Evolutionary conservation across 78 protist genomes (phyloP), one percentile per base, ranked within the genome.

Genomic region (Cyanophora paradoxa): DNA sequence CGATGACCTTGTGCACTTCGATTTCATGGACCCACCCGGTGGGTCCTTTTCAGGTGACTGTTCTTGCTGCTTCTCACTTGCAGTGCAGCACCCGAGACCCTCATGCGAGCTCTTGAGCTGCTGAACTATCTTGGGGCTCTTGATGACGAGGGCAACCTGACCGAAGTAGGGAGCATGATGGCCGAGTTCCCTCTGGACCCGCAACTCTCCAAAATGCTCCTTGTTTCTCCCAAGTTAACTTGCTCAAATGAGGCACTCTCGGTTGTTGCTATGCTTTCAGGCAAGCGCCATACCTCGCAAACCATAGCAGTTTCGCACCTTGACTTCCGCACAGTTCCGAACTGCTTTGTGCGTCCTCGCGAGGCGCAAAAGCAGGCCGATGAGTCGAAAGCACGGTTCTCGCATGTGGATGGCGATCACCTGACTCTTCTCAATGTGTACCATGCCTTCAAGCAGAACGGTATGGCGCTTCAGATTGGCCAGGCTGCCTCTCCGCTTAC

Each of bases 11-110:
- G 98, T 97, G 36, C 88, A 88, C 78, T 91, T 97, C 50, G 99
- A 97, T 71, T 97, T 91, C 54, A 95, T 97, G 97, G 98, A 92
- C 66, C 98, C 99, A 31, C 99, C n/a, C n/a, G n/a, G n/a, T n/a
- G n/a, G 50, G 13, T 44, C 7, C 50, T 44, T 44, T 44, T 44
- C 13, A 14, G 13, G 13, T 14, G 50, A 44, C n/a, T n/a, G n/a
- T n/a, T n/a, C n/a, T n/a, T n/a, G n/a, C n/a, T n/a, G n/a, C n/a
- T n/a, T n/a, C n/a, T 14, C 13, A 13, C 50, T 44, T 7, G 13
- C 50, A 13, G 7, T 44, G 7, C 99, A 1, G 94, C 96, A 5
- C 97, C 97, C 20, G 98, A 97, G 76, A 92, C 97, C 14, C 82
- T 97, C 74, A 93, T 95, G 97, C 77, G 98, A 30, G 99, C 98